Conservation (phyloP, 192 early-diverging fungal genomes). For the Rhizophlyctis rosea region DNA sequence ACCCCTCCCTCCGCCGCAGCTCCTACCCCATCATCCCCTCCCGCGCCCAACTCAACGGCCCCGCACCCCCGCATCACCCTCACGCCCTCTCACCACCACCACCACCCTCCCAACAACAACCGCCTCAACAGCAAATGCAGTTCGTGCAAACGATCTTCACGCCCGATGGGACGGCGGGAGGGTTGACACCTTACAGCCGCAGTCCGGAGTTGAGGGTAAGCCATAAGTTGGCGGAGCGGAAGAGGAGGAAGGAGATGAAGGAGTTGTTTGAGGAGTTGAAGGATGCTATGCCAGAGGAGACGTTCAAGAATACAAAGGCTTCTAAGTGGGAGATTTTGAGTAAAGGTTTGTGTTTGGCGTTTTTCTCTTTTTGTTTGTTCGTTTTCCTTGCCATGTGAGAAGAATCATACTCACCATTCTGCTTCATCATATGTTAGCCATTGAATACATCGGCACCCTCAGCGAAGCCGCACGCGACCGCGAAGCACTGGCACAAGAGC, state of each 20-base stretch:
- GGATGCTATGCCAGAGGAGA: constrained; percentile 73
- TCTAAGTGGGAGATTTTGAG: constrained; percentile 90
- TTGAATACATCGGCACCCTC: neutral
- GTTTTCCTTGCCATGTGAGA: neutral
- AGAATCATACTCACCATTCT: neutral
- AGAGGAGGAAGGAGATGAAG: constrained; percentile 87
- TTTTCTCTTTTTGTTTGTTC: neutral
- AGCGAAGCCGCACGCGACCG: neutral
- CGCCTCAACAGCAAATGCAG: neutral
- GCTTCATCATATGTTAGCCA: neutral
- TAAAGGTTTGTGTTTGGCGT: constrained; percentile 56
- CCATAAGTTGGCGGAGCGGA: constrained; percentile 85
- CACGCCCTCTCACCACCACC: neutral
- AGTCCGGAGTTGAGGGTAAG: constrained; percentile 77
- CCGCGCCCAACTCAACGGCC: neutral
- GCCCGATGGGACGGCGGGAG: neutral
- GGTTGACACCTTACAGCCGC: constrained; percentile 57
- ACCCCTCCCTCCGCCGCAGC: neutral
- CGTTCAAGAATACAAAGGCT: constrained; percentile 60
- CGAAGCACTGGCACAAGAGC: neutral
- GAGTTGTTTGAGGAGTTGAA: constrained; percentile 84
- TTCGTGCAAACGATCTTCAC: neutral
- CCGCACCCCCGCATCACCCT: neutral
- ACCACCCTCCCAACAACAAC: neutral
- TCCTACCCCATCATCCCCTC: neutral